Evolutionary conservation across 345 rosid species (phyloP).

Genomic region (Iberis pinnata): DNA sequence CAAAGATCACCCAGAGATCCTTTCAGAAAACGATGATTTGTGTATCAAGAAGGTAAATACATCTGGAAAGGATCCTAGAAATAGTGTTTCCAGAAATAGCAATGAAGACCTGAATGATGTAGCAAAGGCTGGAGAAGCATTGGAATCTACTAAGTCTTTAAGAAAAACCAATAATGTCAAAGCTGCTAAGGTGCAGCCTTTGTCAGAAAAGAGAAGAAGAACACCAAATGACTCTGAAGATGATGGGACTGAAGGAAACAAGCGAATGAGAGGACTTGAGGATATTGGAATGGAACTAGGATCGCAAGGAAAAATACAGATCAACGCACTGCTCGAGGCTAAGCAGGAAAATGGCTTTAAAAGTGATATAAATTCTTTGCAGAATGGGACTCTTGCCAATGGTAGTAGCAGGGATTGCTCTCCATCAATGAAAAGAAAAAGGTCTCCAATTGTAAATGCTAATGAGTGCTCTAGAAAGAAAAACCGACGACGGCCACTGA

Average conservation of each 20-base stretch:
- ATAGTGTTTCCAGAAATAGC: slow-evolving; percentile 44
- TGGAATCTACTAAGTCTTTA: slow-evolving; percentile 47
- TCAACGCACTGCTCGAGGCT: slow-evolving; percentile 26
- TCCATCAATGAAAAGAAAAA: slow-evolving; percentile 44
- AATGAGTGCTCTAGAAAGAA: slow-evolving; percentile 58
- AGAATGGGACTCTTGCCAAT: slow-evolving; percentile 47
- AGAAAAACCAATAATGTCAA: slow-evolving; percentile 41
- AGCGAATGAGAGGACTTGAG: slow-evolving; percentile 94
- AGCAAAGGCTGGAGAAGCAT: slow-evolving; percentile 34
- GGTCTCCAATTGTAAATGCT: slow-evolving; percentile 47
- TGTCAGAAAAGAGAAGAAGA: slow-evolving; percentile 56
- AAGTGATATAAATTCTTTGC: slow-evolving; percentile 40
- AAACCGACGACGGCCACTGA: slow-evolving; percentile 60
- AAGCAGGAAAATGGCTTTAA: slow-evolving; percentile 37
- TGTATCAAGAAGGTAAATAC: slow-evolving; percentile 34
- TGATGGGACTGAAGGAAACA: slow-evolving; percentile 74
- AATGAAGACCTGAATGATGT: slow-evolving; percentile 38
- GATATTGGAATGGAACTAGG: slow-evolving; percentile 67
- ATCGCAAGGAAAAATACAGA: slow-evolving; percentile 36
- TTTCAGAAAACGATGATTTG: slow-evolving; percentile 29
- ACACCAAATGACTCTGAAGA: slow-evolving; percentile 93
- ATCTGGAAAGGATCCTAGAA: slow-evolving; percentile 36
- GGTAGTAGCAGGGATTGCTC: slow-evolving; percentile 39
- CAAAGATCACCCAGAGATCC: slow-evolving; percentile 40
- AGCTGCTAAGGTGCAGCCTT: slow-evolving; percentile 44